Evolutionary conservation across 768 basidiomycete species (phyloP).

Genomic region (Tulasnella calospora): DNA sequence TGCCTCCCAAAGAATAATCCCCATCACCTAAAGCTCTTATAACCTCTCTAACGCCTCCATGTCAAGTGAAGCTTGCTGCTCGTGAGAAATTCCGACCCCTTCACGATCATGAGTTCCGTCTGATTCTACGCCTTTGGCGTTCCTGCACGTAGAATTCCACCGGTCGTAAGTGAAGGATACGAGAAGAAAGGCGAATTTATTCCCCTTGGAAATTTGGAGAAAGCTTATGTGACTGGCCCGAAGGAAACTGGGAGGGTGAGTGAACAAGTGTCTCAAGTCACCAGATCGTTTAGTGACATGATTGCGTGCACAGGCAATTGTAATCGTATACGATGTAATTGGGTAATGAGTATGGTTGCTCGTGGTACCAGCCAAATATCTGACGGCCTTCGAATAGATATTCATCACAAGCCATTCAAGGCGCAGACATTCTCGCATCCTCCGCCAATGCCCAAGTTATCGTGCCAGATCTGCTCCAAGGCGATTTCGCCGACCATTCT

Average conservation of each 20-base stretch:
- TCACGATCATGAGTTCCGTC: no score
- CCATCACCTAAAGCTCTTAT: no score
- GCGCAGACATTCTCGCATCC: background rate
- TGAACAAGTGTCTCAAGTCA: background rate
- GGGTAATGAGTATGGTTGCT: no score
- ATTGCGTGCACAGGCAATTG: no score
- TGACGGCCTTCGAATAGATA: background rate
- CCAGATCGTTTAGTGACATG: no score
- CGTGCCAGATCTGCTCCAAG: constrained; percentile 13
- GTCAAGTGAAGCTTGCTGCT: no score
- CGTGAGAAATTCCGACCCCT: no score
- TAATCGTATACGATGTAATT: no score
- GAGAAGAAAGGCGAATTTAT: constrained; percentile 1
- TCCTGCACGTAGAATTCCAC: background rate
- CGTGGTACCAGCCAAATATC: background rate
- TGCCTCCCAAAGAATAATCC: no score
- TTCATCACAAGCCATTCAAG: background rate
- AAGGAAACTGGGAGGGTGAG: background rate
- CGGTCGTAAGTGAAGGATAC: constrained; percentile 8
- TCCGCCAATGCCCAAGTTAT: constrained; percentile 3
- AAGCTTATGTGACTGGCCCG: constrained; percentile 9
- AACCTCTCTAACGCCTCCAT: no score
- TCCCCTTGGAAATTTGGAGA: constrained; percentile 2
- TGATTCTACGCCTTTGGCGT: no score
- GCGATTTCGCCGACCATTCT: background rate